Base-by-base conservation (phyloP, 2,329 filamentous ascomycete species). In the Colletotrichum siamense region DNA sequence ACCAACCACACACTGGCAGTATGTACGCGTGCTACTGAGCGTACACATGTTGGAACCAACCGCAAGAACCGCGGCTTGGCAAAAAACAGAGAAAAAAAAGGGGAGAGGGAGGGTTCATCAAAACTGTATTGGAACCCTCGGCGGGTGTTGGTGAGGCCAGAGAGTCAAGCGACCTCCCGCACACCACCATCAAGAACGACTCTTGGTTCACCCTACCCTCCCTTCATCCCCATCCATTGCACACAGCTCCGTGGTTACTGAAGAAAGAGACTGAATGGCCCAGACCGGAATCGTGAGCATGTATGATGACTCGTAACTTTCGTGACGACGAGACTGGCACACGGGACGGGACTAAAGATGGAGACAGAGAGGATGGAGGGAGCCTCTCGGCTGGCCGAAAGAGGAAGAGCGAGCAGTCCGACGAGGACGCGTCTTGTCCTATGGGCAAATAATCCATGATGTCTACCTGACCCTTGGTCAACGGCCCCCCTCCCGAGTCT, bases 1-100 rank as follows among this genome's bases (percentile, higher is more conserved):
- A 44, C n/a, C n/a, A n/a, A n/a, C n/a, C 39, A 44, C 39, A 44
- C 39, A n/a, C 39, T 44, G 16, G 12, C 49, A 32, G 57, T 59
- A 62, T 52, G 36, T 73, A 16, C 64, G 68, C 68, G 61, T 44
- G 26, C 55, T 34, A 34, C 15, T 69, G 30, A 32, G 28, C 8
- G 55, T 24, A 44, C 22, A 18, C 18, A 70, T 32, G 22, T 73
- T 73, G 63, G 69, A 26, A 59, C 64, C 61, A 63, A 49, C 69
- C 57, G 16, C 44, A 66, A 73, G 63, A 68, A 66, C 66, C 69
- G 57, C 69, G 70, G 39, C 69, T 73, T 73, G 57, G 73, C 73
- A 30, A n/a, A 39, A 36, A 36, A 26, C 44, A 28, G 26, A 13
- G 26, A 52, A 32, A 44, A 18, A n/a, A 44, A n/a, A 6, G 39